Percentiles rank a stretch among this genome's conserved stretches.
Conservation (phyloP, 768 basidiomycete genomes). For the Rhizopogon vulgaris region DNA sequence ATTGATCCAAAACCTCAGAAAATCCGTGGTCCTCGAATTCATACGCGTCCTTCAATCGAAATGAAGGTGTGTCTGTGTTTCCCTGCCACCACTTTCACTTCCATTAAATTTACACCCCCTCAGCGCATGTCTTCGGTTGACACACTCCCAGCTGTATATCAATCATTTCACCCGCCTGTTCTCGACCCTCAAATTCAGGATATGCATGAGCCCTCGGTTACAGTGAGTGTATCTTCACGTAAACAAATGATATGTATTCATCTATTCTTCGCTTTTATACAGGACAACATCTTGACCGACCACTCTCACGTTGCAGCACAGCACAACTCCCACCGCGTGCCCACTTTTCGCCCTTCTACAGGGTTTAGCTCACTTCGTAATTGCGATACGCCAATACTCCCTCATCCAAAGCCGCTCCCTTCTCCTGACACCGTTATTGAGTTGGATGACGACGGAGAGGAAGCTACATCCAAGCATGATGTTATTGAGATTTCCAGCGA, state of each 20-base stretch:
- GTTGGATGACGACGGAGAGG: constrained; percentile 4
- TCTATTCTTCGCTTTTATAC: background rate
- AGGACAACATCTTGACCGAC: constrained; percentile 2
- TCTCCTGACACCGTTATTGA: background rate
- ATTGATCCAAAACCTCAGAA: background rate
- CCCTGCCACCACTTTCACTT: constrained; percentile 1
- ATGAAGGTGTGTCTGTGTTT: constrained; percentile 8
- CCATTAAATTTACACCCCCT: background rate
- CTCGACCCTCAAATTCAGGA: constrained; percentile 1
- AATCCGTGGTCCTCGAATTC: constrained; percentile 7
- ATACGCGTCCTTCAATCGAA: background rate
- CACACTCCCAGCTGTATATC: constrained; percentile 1
- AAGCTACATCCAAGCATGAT: background rate
- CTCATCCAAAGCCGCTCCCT: background rate
- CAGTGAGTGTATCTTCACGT: constrained; percentile 7
- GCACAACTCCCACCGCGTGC: background rate
- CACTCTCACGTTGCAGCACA: constrained; percentile 1
- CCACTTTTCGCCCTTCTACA: constrained; percentile 5
- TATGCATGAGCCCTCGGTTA: constrained; percentile 4
- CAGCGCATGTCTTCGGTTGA: constrained; percentile 11
- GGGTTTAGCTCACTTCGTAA: constrained; percentile 4
- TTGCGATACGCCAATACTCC: background rate
- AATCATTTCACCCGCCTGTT: constrained; percentile 10
- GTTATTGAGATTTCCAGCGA: background rate
- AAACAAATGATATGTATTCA: background rate